Conservation (phyloP, 352 stramenopile species). For the Thalassiosira exigua region DNA sequence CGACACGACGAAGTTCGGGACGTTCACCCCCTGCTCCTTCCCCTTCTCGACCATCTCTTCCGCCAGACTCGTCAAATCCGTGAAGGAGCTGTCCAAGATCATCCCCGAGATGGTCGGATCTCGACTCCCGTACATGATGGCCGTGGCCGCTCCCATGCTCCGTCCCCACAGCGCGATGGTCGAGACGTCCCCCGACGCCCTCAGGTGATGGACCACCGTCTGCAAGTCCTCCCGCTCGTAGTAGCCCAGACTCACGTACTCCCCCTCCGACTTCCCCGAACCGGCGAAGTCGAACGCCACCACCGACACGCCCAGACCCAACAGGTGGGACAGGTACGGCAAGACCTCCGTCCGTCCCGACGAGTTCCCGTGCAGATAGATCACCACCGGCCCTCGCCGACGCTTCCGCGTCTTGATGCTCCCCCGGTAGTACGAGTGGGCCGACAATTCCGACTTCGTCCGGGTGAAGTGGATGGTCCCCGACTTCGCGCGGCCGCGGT, state of each 20-base stretch:
- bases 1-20: slow-evolving; percentile 91
- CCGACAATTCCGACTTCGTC: slow-evolving; percentile 77
- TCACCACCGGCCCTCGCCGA: slow-evolving; percentile 86
- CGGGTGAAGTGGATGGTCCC: neutral
- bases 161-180: slow-evolving; percentile 96
- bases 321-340: slow-evolving; percentile 88
- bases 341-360: slow-evolving; percentile 94
- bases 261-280: slow-evolving; percentile 94
- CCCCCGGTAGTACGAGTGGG: slow-evolving; percentile 85
- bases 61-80: slow-evolving; percentile 93
- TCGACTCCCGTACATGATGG: slow-evolving; percentile 95
- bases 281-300: slow-evolving; percentile 97
- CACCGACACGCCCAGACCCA: slow-evolving; percentile 93
- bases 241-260: slow-evolving; percentile 97
- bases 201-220: slow-evolving; percentile 93
- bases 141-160: slow-evolving; percentile 97
- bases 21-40: slow-evolving; percentile 91
- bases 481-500: neutral
- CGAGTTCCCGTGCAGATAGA: slow-evolving; percentile 98
- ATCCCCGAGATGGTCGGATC: slow-evolving; percentile 97
- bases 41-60: slow-evolving; percentile 97
- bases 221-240: slow-evolving; percentile 93
- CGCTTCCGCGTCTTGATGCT: slow-evolving; percentile 43
- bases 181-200: slow-evolving; percentile 89
- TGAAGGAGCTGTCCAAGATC: slow-evolving; percentile 97